A percentile compares a stretch with the other conserved stretches of the same genome.
Evolutionary conservation across 78 protist species (phyloP).

Genomic region (Dictyostelium firmibasis): DNA sequence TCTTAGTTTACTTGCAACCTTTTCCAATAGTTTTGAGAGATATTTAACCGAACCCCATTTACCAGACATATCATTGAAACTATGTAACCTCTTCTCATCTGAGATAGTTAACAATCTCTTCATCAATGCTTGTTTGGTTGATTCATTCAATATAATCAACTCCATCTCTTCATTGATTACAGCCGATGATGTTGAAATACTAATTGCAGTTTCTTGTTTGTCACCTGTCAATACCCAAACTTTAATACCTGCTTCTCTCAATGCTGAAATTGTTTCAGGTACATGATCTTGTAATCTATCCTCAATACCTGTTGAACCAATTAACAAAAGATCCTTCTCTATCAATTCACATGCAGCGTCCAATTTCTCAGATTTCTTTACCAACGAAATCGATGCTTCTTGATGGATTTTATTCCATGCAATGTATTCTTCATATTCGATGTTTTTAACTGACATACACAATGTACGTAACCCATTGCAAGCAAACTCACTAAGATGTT

Average conservation of each 20-base stretch:
- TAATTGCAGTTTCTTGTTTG: constrained; percentile 97
- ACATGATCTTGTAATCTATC: constrained; percentile 90
- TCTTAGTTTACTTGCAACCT: constrained; percentile 15
- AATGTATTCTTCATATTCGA: constrained; percentile 63
- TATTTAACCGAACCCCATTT: constrained; percentile 22
- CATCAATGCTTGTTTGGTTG: constrained; percentile 35
- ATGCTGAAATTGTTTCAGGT: constrained; percentile 77
- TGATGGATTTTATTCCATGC: constrained; percentile 69
- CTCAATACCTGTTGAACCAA: constrained; percentile 92
- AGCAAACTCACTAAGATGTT: constrained; percentile 85
- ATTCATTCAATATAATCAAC: constrained; percentile 75
- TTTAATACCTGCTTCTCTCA: constrained; percentile 90
- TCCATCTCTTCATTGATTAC: constrained; percentile 79
- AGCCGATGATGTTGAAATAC: constrained; percentile 87
- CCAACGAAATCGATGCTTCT: constrained; percentile 62
- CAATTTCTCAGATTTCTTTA: constrained; percentile 83
- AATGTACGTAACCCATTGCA: constrained; percentile 93
- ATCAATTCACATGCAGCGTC: constrained; percentile 84
- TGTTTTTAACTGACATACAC: constrained; percentile 76
- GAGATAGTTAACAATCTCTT: background rate
- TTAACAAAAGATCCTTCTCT: constrained; percentile 71
- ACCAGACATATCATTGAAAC: background rate
- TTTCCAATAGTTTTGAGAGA: background rate
- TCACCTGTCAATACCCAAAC: constrained; percentile 99
- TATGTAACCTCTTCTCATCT: background rate